Conservation (phyloP, 768 basidiomycete genomes). For the Lepiota subincarnata region DNA sequence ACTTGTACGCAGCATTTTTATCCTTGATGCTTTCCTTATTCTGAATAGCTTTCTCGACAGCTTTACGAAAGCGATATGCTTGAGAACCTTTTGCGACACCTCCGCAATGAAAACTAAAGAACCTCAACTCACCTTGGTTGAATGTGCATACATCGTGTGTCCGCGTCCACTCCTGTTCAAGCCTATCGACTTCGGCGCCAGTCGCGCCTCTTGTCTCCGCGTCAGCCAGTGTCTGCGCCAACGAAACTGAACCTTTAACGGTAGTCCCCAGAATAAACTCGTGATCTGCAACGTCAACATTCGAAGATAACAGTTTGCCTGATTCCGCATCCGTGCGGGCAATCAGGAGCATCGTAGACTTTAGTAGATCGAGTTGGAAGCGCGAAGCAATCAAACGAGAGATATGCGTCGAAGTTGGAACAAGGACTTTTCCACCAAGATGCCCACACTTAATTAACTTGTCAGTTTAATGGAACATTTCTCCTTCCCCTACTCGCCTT, state of each 20-base stretch:
- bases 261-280: slow-evolving; percentile 69
- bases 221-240: slow-evolving; percentile 66
- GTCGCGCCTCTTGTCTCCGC: slow-evolving; percentile 62
- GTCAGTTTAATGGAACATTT: slow-evolving; percentile 8
- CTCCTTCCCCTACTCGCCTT: slow-evolving; percentile 43
- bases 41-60: slow-evolving; percentile 56
- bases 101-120: background rate
- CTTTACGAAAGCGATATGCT: slow-evolving; percentile 26
- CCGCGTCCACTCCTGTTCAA: slow-evolving; percentile 76
- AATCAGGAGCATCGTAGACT: slow-evolving; percentile 84
- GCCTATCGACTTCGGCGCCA: slow-evolving; percentile 63
- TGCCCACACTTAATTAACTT: slow-evolving; percentile 62
- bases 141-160: slow-evolving; percentile 74
- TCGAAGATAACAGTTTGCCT: slow-evolving; percentile 78
- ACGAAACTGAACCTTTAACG: slow-evolving; percentile 39
- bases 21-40: slow-evolving; percentile 39
- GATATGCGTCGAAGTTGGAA: slow-evolving; percentile 84
- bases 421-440: slow-evolving; percentile 88
- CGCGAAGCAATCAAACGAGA: slow-evolving; percentile 81
- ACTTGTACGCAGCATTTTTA: slow-evolving; percentile 51
- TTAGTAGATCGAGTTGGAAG: slow-evolving; percentile 88
- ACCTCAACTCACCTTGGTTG: slow-evolving; percentile 58
- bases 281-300: slow-evolving; percentile 79
- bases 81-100: background rate
- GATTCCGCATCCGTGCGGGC: slow-evolving; percentile 92